Evolutionary conservation across 768 basidiomycete genomes (phyloP), one percentile per base, ranked within the genome.

Genomic region (Pleurotus djamor): DNA sequence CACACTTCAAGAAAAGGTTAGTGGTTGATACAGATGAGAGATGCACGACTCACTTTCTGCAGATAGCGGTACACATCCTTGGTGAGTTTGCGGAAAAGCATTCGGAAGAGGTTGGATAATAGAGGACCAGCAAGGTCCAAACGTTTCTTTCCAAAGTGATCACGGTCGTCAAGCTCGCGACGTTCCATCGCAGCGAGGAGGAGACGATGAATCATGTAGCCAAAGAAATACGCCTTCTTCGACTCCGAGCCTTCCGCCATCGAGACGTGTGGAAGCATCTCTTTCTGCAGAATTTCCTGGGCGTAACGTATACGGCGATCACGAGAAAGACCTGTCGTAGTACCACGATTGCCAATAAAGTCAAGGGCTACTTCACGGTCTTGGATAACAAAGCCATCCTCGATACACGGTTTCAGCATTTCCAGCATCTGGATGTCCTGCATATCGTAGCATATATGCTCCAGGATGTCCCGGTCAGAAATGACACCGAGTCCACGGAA

Each of bases 221-320:
- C 97, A 63, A 98, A 94, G 83, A 98, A 99, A 74, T 95, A 98
- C 1, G 97, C 97, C 73, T 99, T 99, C 79, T 97, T 97, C 28
- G 92, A 94, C 74, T 96, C 94, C 5, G 94, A 94, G 4, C 95
- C 95, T 71, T 96, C 94, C 1, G 88, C 85, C 88, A 95, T 96
- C 2, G 96, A 95, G 21, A 99, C 89, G 67, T 98, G 97, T 0
- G 97, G 97, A 48, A 99, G 71, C 91, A 98, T 96, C 76, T 98
- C 96, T 75, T 98, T 98, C 75, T 98, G 96, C 59, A 99, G 69
- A 66, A 99, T 98, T 72, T 98, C 97, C 69, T 96, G 93, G 0
- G 97, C 97, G 67, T 97, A 97, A 52, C 95, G 89, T 58, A 98
- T 88, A 73, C 95, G 94, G 58, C 92, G 88, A 67, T 97, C 96